Conservation (phyloP, 2,329 filamentous ascomycete species). For the Ramularia collo-cygni region DNA sequence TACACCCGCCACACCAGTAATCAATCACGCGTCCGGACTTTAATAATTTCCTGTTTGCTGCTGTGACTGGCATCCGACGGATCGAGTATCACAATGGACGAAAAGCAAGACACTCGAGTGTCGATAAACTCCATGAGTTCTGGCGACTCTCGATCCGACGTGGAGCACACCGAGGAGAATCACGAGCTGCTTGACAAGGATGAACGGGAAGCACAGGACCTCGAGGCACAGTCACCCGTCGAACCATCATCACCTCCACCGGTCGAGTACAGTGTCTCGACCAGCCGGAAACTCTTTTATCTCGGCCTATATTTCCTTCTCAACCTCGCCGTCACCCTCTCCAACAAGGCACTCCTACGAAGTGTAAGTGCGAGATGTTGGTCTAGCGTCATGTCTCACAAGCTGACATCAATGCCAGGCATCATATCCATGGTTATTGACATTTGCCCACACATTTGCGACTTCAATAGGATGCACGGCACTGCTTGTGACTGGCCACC, state of each 20-base stretch:
- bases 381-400: background rate
- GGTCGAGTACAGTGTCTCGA: conserved; percentile 21
- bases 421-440: conserved; percentile 55
- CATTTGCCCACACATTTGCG: conserved; percentile 51
- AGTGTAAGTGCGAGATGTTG: conserved; percentile 26
- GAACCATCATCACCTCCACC: conserved; percentile 7
- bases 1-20: too few species aligned
- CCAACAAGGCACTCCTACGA: conserved; percentile 51
- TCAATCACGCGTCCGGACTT: too few species aligned
- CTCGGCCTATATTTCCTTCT: conserved; percentile 42
- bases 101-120: conserved; percentile 3
- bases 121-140: conserved; percentile 8
- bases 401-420: conserved; percentile 36
- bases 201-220: conserved; percentile 7
- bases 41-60: too few species aligned
- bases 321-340: conserved; percentile 47
- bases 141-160: conserved; percentile 1
- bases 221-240: conserved; percentile 7
- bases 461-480: conserved; percentile 50
- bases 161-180: conserved; percentile 8
- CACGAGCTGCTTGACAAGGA: conserved; percentile 13
- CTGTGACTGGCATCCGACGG: too few species aligned
- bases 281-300: conserved; percentile 20
- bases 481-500: conserved; percentile 47
- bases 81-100: conserved; percentile 4